A percentile compares a stretch with the other conserved stretches of the same genome.
phyloP scores from a whole-genome alignment of 441 rosid species.

The Gossypium trilobum region DNA sequence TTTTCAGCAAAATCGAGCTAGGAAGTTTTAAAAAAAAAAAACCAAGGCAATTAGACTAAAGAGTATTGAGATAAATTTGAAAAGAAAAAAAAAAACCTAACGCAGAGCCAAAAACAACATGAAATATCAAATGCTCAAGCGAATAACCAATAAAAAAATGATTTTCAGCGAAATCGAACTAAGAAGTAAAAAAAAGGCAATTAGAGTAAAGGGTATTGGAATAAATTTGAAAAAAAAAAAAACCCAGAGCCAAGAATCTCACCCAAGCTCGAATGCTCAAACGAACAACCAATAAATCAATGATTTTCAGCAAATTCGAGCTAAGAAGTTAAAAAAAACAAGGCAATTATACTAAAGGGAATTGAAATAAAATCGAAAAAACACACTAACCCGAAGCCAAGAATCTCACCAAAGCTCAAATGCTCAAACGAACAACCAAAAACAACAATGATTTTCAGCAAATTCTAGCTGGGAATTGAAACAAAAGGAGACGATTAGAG shows the following conservation, averaged over 20 bases:
- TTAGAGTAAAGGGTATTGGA: neutral
- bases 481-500: neutral
- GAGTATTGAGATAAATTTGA: no score
- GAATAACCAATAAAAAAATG: neutral
- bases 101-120: constrained; percentile 8
- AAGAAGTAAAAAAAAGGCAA: neutral
- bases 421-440: neutral
- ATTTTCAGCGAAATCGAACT: constrained; percentile 5
- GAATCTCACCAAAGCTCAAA: constrained; percentile 7
- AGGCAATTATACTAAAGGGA: neutral
- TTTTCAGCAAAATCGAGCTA: constrained; percentile 1
- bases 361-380: no score
- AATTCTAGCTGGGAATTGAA: neutral
- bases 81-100: neutral
- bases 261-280: neutral
- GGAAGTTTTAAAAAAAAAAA: neutral
- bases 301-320: neutral
- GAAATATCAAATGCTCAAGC: neutral
- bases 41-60: neutral
- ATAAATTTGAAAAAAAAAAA: neutral
- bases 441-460: constrained; percentile 5
- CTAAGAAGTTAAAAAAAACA: neutral
- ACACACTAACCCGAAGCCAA: constrained; percentile 1
- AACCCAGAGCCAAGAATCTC: constrained; percentile 14
- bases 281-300: neutral